Percentiles rank a stretch among this genome's conserved stretches.
These are phyloP conservation scores for Penicillium chermesinum DNA, from an alignment of 495 filamentous ascomycete species.

Conservation along the genomic window DNA sequence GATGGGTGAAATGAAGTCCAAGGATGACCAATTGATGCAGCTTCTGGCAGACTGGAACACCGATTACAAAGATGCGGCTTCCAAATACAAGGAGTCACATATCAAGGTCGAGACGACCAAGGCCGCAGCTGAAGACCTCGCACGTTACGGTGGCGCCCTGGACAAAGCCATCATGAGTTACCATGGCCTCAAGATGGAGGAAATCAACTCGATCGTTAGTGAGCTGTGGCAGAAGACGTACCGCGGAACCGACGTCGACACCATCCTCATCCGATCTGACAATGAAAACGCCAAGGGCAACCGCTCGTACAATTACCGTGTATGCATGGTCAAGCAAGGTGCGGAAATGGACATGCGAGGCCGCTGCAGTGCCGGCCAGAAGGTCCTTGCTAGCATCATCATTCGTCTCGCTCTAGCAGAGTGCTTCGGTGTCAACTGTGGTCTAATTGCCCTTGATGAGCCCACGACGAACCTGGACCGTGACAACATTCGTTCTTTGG, in stretches of 20 bases:
- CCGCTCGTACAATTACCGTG: constrained; percentile 92
- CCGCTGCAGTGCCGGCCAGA: constrained; percentile 92
- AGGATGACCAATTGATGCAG: constrained; percentile 69
- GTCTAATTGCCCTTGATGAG: constrained; percentile 94
- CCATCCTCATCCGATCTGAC: constrained; percentile 89
- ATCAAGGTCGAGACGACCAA: constrained; percentile 92
- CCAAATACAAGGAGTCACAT: constrained; percentile 78
- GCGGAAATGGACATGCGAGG: constrained; percentile 99
- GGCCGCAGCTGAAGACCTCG: constrained; percentile 85
- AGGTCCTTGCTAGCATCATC: constrained; percentile 94
- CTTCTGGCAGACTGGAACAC: constrained; percentile 72
- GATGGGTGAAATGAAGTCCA: constrained; percentile 68
- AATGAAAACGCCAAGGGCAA: constrained; percentile 70
- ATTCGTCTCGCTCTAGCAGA: constrained; percentile 95
- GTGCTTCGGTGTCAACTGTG: constrained; percentile 94
- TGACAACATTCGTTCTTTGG: constrained; percentile 88
- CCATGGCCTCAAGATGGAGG: constrained; percentile 94
- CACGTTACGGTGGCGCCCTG: constrained; percentile 69
- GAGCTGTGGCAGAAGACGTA: constrained; percentile 97
- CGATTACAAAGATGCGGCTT: constrained; percentile 79
- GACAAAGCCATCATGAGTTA: constrained; percentile 97
- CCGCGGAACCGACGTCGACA: constrained; percentile 95
- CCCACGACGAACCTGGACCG: constrained; percentile 95
- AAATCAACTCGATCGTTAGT: constrained; percentile 90
- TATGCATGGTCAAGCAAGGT: constrained; percentile 96